Conservation (phyloP, 768 basidiomycete genomes). For the Amanita subjunquillea region DNA sequence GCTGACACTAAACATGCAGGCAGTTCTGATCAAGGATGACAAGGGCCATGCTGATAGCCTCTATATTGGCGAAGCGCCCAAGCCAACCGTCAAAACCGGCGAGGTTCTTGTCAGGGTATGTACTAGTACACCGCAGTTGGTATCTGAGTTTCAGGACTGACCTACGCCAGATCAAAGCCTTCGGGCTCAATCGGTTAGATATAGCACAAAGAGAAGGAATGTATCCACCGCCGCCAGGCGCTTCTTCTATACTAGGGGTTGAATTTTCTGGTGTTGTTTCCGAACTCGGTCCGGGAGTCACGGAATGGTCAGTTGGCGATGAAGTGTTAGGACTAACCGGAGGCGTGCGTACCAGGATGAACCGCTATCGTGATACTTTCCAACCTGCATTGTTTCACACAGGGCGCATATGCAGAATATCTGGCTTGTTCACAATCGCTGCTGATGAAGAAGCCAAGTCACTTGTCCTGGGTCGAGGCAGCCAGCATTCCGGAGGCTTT, state of each 20-base stretch:
- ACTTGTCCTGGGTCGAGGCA: constrained; percentile 76
- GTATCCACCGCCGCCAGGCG: constrained; percentile 72
- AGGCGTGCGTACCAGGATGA: constrained; percentile 43
- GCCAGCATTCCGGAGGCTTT: constrained; percentile 83
- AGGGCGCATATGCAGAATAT: constrained; percentile 92
- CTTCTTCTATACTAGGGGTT: constrained; percentile 70
- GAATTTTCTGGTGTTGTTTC: constrained; percentile 72
- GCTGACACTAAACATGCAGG: constrained; percentile 43
- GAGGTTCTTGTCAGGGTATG: constrained; percentile 75
- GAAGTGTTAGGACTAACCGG: constrained; percentile 73
- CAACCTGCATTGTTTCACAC: neutral
- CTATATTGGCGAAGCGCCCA: constrained; percentile 62
- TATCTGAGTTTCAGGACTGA: neutral
- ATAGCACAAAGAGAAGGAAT: constrained; percentile 56
- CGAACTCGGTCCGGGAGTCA: constrained; percentile 39
- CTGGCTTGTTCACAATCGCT: constrained; percentile 57
- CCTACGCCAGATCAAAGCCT: constrained; percentile 52
- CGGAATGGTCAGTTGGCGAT: constrained; percentile 50
- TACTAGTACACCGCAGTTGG: constrained; percentile 8
- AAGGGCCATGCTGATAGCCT: constrained; percentile 71
- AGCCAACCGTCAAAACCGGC: constrained; percentile 42
- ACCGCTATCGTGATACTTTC: neutral
- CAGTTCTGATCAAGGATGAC: constrained; percentile 67
- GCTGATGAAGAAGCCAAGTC: constrained; percentile 61
- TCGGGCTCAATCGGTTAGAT: constrained; percentile 90